Conservation (phyloP, 257 asterid species). For the Perilla frutescens region DNA sequence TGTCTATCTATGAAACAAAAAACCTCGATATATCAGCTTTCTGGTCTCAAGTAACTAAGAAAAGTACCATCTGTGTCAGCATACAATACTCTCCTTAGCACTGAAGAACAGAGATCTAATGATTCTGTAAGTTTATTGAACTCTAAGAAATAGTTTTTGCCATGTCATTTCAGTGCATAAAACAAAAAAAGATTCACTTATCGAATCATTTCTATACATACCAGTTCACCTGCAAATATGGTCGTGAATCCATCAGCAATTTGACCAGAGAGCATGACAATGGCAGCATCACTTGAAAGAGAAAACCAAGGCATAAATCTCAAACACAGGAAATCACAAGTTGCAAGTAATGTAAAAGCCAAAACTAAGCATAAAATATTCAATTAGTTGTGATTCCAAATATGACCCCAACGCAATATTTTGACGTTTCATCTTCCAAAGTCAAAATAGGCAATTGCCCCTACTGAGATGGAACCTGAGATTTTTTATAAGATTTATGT, state of each 20-base stretch:
- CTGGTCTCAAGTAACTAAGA: background rate
- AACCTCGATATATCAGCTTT: slow-evolving; percentile 7
- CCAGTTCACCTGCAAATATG: slow-evolving; percentile 91
- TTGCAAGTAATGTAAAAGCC: background rate
- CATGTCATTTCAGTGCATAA: background rate
- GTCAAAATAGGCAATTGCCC: too few species aligned
- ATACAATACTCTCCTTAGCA: background rate
- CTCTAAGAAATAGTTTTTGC: background rate
- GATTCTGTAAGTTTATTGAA: background rate
- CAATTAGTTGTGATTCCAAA: background rate
- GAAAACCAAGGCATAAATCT: slow-evolving; percentile 30
- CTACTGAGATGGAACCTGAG: too few species aligned
- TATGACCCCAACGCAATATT: background rate
- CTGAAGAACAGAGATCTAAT: background rate
- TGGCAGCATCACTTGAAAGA: slow-evolving; percentile 74
- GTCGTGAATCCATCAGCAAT: slow-evolving; percentile 88
- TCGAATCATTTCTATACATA: slow-evolving; percentile 35
- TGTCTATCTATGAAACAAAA: slow-evolving; percentile 67
- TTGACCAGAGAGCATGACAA: slow-evolving; percentile 95
- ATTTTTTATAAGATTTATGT: too few species aligned
- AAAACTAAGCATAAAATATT: background rate
- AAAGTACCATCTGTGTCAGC: background rate
- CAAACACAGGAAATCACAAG: slow-evolving; percentile 20
- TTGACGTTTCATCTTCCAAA: too few species aligned
- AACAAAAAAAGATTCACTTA: background rate